Evolutionary conservation across 306 rosid genomes (phyloP), one percentile per base, ranked within the genome.

Genomic region (Casuarina glauca): DNA sequence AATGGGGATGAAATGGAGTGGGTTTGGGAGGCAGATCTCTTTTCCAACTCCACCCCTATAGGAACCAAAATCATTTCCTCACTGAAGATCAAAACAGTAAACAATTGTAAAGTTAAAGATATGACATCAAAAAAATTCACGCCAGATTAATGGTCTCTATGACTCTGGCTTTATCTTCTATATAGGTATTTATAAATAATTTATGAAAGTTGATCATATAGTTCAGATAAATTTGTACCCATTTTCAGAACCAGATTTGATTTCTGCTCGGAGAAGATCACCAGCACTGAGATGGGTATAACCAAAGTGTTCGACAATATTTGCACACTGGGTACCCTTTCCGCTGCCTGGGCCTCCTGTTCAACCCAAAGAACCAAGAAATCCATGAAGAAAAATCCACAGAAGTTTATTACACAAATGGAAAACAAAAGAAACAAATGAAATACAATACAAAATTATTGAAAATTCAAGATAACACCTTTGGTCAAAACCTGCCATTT

Each of bases 281-380:
- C 99, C 99, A 67, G 99, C 99, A 83, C 99, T 96, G 73, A 96
- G 99, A 84, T 96, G 99, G 78, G 94, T 90, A 83, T 64, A 96
- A 82, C 96, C 94, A 43, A 86, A 96, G 49, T 88, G 79, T 69
- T 93, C 38, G 0, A 91, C 96, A 84, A 96, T 84, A 69, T 88
- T 91, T 66, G 93, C 84, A 90, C 98, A 96, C 69, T 96, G 99
- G 39, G 99, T 96, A 74, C 98, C 99, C 88, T 96, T 96, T 81
- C 99, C 99, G 49, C 99, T 93, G 63, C 99, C 99, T 0, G 99
- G 99, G 79, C 99, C 99, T 85, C 99, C 99, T 95, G 86, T 64
- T 62, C 50, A 19, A 76, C 82, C 50, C 74, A 70, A 64, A 74
- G 73, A 43, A 82, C 19, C 79, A 81, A 53, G 63, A 71, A 75